phyloP scores from a whole-genome alignment of 305 asterid genomes.

The Fraxinus floribunda region DNA sequence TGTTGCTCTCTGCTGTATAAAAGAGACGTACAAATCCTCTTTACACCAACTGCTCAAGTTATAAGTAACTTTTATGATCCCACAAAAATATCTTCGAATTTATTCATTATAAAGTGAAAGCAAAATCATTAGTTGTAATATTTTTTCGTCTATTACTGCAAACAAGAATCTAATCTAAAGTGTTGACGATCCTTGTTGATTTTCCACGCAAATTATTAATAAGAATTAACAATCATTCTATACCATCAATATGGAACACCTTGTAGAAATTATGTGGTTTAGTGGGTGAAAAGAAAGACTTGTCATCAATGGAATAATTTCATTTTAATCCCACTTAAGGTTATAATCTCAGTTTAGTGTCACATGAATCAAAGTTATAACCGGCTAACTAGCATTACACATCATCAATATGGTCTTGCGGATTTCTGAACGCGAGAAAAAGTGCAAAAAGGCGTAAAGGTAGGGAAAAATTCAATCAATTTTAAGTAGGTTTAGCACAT shows the following conservation, averaged over 20 bases:
- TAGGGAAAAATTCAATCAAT: not conserved
- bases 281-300: not conserved
- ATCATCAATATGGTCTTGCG: not conserved
- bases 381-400: too few species aligned
- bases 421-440: not conserved
- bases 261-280: not conserved
- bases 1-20: slow-evolving; percentile 11
- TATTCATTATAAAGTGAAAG: not conserved
- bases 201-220: not conserved
- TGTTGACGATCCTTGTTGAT: not conserved
- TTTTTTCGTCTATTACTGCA: not conserved
- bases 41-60: not conserved
- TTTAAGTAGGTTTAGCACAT: not conserved
- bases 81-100: not conserved
- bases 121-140: not conserved
- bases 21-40: slow-evolving; percentile 18
- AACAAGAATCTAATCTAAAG: not conserved
- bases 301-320: not conserved
- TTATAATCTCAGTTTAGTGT: too few species aligned
- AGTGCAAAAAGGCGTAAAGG: not conserved
- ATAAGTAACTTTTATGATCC: not conserved
- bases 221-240: not conserved
- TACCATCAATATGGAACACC: not conserved
- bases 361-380: not conserved
- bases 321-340: not conserved